Evolutionary conservation across 2,329 filamentous ascomycete species (phyloP).

Genomic region (Colletotrichum cordylinicola): DNA sequence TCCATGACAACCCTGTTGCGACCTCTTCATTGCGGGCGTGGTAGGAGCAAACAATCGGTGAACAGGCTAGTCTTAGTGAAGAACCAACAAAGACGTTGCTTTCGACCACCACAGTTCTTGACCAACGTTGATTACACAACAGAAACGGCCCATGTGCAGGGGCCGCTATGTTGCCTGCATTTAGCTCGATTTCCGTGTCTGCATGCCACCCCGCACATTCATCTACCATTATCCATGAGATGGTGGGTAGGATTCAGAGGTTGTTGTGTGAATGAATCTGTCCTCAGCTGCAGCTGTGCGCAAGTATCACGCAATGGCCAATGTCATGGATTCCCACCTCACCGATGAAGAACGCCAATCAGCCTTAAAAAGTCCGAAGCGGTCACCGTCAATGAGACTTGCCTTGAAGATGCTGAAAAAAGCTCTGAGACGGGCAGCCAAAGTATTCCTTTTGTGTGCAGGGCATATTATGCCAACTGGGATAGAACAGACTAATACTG

Average conservation of each 20-base stretch:
- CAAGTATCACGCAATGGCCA: fast-evolving
- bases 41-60: background rate
- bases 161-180: background rate
- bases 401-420: background rate
- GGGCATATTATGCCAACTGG: fast-evolving
- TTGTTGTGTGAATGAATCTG: background rate
- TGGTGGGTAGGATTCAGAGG: background rate
- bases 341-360: background rate
- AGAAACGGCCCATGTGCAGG: background rate
- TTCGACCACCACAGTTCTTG: background rate
- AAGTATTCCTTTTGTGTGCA: fast-evolving
- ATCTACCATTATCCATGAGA: background rate
- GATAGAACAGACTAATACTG: background rate
- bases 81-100: background rate
- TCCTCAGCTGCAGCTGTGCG: background rate
- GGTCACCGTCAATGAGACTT: background rate
- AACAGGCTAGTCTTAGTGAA: background rate
- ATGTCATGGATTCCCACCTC: background rate
- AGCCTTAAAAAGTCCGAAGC: background rate
- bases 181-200: background rate
- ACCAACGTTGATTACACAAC: background rate
- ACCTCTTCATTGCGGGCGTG: background rate
- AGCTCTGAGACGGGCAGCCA: background rate
- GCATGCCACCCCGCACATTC: background rate
- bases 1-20: background rate